Percentiles rank a stretch among this genome's conserved stretches.
Conservation (phyloP, 441 rosid genomes). For the California macrophylla region DNA sequence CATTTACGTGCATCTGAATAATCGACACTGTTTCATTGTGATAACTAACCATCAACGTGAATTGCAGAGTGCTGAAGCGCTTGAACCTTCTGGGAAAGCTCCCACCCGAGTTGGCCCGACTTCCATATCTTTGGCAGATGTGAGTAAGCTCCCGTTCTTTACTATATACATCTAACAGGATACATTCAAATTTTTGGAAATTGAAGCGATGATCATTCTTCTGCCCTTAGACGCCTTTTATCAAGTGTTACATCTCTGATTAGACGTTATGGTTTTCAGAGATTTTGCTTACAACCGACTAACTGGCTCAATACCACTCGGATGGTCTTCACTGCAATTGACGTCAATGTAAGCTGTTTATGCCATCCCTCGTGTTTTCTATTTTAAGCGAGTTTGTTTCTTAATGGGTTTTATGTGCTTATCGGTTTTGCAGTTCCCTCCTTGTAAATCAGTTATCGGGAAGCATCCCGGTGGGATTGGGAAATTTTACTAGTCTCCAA, state of each 20-base stretch:
- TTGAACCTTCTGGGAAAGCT: constrained; percentile 74
- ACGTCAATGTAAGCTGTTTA: constrained; percentile 17
- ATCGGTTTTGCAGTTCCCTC: constrained; percentile 42
- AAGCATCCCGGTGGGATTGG: constrained; percentile 58
- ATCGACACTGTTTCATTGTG: background rate
- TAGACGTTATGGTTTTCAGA: constrained; percentile 22
- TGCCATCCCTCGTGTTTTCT: background rate
- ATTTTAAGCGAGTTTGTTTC: background rate
- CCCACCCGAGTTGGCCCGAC: constrained; percentile 57
- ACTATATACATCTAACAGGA: background rate
- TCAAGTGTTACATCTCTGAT: background rate
- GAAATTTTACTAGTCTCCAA: constrained; percentile 45
- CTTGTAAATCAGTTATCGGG: constrained; percentile 77
- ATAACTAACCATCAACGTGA: background rate
- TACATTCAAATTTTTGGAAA: background rate
- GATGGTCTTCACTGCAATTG: constrained; percentile 50
- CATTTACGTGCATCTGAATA: background rate
- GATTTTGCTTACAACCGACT: constrained; percentile 75
- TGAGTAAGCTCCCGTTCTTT: constrained; percentile 24
- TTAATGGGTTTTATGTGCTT: background rate
- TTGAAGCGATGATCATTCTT: background rate
- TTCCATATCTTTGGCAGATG: constrained; percentile 60
- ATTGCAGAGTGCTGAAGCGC: constrained; percentile 47
- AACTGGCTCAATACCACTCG: constrained; percentile 54
- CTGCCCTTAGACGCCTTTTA: background rate